These are phyloP conservation scores for Calonectria henricotiae DNA, from an alignment of 2,329 filamentous ascomycete genomes.

Conservation along the genomic window DNA sequence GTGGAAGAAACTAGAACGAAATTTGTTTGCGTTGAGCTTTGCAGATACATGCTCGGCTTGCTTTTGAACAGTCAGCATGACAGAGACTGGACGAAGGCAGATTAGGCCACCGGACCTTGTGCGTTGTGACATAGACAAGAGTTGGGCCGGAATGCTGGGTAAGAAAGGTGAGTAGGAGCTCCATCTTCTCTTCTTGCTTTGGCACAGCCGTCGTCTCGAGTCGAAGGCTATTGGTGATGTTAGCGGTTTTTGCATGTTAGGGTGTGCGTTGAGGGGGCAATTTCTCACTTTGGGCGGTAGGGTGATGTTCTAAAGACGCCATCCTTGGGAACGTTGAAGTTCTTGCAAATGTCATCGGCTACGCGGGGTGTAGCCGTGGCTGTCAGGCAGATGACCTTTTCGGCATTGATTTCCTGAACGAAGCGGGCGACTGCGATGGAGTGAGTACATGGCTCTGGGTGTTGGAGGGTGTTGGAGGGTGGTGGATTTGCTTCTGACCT, in stretches of 20 bases:
- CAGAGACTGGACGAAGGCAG: not conserved
- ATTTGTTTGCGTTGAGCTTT: conserved; percentile 57
- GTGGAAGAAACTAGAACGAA: conserved; percentile 66
- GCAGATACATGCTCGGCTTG: conserved; percentile 65
- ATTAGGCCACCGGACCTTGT: conserved; percentile 57
- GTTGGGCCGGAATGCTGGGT: conserved; percentile 68
- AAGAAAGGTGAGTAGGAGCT: conserved; percentile 66
- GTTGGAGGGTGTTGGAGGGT: not conserved
- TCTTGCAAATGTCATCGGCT: conserved; percentile 69
- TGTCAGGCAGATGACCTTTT: conserved; percentile 74
- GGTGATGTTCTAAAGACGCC: conserved; percentile 74
- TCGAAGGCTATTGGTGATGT: conserved; percentile 59
- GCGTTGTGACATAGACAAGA: conserved; percentile 75
- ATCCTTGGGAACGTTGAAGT: conserved; percentile 64
- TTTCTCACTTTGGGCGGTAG: conserved; percentile 68
- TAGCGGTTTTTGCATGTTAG: not conserved
- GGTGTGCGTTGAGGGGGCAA: accelerated
- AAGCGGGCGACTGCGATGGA: conserved; percentile 67
- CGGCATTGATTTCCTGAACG: conserved; percentile 69
- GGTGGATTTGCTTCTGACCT: conserved; percentile 52
- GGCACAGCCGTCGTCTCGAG: conserved; percentile 66
- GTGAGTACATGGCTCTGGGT: not conserved
- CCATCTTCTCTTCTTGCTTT: conserved; percentile 64
- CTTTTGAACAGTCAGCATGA: conserved; percentile 41
- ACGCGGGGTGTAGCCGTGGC: conserved; percentile 74